These are phyloP conservation scores for Colletotrichum karsti DNA, from an alignment of 2,329 filamentous ascomycete genomes.

Conservation along the genomic window DNA sequence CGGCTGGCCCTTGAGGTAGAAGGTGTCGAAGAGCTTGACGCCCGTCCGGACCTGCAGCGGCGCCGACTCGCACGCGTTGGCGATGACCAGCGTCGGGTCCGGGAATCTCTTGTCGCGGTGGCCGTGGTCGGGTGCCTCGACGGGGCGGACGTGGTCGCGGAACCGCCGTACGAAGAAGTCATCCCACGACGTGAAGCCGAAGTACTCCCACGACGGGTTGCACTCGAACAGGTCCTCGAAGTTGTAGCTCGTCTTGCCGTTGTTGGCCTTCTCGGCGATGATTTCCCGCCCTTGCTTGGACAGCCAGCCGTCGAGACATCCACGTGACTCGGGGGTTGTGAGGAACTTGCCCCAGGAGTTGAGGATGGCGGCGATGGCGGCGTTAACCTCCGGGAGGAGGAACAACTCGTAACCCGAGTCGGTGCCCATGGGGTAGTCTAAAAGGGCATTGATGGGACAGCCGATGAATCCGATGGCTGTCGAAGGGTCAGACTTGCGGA, in stretches of 20 bases:
- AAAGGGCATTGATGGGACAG: conserved; percentile 63
- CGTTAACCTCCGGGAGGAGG: conserved; percentile 60
- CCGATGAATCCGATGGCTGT: conserved; percentile 53
- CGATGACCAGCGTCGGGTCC: conserved; percentile 49
- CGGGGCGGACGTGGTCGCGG: conserved; percentile 61
- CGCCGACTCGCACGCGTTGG: conserved; percentile 72
- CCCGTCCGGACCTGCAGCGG: conserved; percentile 60
- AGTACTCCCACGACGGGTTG: conserved; percentile 59
- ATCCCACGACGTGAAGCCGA: conserved; percentile 75
- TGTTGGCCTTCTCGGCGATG: conserved; percentile 48
- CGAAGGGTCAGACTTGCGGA: neutral
- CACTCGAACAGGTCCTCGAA: conserved; percentile 71
- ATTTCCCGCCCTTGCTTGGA: conserved; percentile 18
- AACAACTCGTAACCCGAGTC: conserved; percentile 62
- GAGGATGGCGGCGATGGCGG: conserved; percentile 58
- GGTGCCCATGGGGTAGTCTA: conserved; percentile 69
- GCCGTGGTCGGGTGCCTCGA: conserved; percentile 64
- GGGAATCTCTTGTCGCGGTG: neutral
- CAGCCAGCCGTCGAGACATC: conserved; percentile 31
- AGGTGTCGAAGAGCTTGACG: conserved; percentile 65
- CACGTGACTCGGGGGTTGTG: conserved; percentile 34
- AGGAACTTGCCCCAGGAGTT: conserved; percentile 47
- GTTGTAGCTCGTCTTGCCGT: conserved; percentile 45
- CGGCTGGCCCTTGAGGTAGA: conserved; percentile 76
- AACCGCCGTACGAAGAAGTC: conserved; percentile 73